A percentile compares a stretch with the other conserved stretches of the same genome.
These are phyloP conservation scores for Alternaria triticimaculans DNA, from an alignment of 2,329 filamentous ascomycete genomes.

Conservation along the genomic window DNA sequence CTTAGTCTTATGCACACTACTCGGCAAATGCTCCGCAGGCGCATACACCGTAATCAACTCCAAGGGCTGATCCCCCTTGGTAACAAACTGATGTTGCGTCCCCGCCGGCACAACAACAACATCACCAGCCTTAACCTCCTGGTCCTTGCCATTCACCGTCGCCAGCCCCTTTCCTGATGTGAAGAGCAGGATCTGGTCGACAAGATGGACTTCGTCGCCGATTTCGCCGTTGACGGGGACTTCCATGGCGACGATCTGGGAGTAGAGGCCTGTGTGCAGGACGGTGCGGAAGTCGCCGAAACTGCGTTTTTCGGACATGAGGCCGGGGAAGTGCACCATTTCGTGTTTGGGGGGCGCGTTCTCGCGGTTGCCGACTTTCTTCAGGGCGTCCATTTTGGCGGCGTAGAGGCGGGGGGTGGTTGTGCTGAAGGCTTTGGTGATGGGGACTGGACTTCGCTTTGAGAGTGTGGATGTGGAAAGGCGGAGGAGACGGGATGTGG, in stretches of 20 bases:
- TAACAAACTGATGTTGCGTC: constrained; percentile 71
- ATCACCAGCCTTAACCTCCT: constrained; percentile 62
- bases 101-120: constrained; percentile 69
- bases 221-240: constrained; percentile 69
- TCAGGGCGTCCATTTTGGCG: constrained; percentile 31
- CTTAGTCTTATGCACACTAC: constrained; percentile 67
- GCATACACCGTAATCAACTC: constrained; percentile 69
- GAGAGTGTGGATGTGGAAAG: constrained; percentile 1
- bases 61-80: constrained; percentile 64
- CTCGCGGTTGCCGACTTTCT: constrained; percentile 36
- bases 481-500: constrained; percentile 20
- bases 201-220: constrained; percentile 69
- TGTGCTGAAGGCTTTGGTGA: constrained; percentile 3
- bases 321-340: constrained; percentile 67
- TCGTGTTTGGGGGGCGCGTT: constrained; percentile 47
- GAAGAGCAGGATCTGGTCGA: constrained; percentile 70
- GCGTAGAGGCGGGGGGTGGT: not conserved
- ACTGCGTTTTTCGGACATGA: constrained; percentile 61
- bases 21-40: constrained; percentile 67
- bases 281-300: constrained; percentile 68
- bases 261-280: constrained; percentile 67
- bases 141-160: constrained; percentile 65
- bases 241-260: constrained; percentile 70
- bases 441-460: not conserved
- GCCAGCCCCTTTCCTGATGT: constrained; percentile 65